Base-by-base conservation (phyloP, 1,284 basidiomycete genomes). In the Ceratobasidium theobromae region DNA sequence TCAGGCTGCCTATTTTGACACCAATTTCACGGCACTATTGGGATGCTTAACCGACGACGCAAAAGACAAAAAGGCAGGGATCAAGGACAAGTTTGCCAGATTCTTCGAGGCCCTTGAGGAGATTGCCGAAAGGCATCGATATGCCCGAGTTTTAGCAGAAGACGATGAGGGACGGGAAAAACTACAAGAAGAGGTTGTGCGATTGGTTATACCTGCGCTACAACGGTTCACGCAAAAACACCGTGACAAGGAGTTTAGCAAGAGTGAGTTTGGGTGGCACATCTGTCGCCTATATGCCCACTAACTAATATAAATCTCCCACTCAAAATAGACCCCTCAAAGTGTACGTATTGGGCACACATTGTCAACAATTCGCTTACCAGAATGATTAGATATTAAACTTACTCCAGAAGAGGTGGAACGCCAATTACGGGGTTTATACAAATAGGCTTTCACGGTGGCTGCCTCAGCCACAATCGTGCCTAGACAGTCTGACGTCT, bases 41-140 rank as follows among this genome's bases (percentile, higher is more conserved):
- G 86, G 88, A 71, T 77, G 84, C 2, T 78, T 92, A 58, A 81
- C 82, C 28, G 89, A 91, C 58, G 86, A 88, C 70, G 78, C 82
- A 18, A 84, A 83, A 68, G 86, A 85, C 66, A 84, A 84, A 70
- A 86, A 84, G 73, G 80, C 81, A 1, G 84, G 82, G 6, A 83
- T 83, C 35, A 91, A 92, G 76, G 90, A 91, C 76, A 89, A 86
- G 75, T 88, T 89, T 73, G 89, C 84, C 40, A 77, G 85, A 58
- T 92, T 91, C 76, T 91, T 86, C 70, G 88, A 91, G 70, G 73
- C 88, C 32, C 76, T 91, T 67, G 89, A 91, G 49, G 89, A 91
- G 72, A 81, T 89, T 14, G 78, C 84, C 49, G 89, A 92, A 73
- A 76, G 88, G 49, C 90, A 92, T 74, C 79, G 81, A 69, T 74